Base-by-base conservation (phyloP, 1,139 yeast genomes). In the Blastobotrys raffinosifermentans region DNA sequence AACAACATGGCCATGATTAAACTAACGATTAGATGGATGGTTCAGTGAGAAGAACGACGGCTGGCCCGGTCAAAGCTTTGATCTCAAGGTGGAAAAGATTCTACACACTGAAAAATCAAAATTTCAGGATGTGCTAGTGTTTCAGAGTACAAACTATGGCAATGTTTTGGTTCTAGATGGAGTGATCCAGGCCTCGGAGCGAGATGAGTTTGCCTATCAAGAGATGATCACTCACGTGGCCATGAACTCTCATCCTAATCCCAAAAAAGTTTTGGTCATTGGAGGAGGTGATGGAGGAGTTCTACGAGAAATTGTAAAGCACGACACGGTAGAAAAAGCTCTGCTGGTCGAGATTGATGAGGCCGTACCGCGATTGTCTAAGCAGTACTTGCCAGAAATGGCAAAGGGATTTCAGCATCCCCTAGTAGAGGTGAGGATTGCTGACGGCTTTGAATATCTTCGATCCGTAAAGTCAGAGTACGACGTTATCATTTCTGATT, bases 281-380 rank as follows among this genome's bases (percentile, higher is more conserved):
- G 96, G 96, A 42, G 96, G 96, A 49, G 96, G 96, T 53, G 96
- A 87, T 58, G 96, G 96, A 53, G 96, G 96, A 61, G 96, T 87
- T 41, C 72, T 87, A 57, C 75, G 96, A 64, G 96, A 87, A 65
- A 76, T 86, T 58, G 83, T 87, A 55, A 87, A 87, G 68, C 96
- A 87, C 64, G 76, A 75, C 38, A 64, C 75, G 43, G 81, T 87
- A 44, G 94, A 85, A 62, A 80, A 78, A 60, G 95, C 94, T 32
- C 78, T 86, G 71, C 70, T 87, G 48, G 85, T 91, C 58, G 96
- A 87, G 65, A 87, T 87, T 53, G 96, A 87, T 59, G 95, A 85
- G 66, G 77, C 86, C 37, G 96, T 87, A 44, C 85, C 86, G 52
- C 69, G 78, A 52, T 79, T 83, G 36, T 76, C 94, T 46, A 86